Evolutionary conservation across 148 eudicot species (phyloP).

Genomic region (Dianthus caryophyllus): DNA sequence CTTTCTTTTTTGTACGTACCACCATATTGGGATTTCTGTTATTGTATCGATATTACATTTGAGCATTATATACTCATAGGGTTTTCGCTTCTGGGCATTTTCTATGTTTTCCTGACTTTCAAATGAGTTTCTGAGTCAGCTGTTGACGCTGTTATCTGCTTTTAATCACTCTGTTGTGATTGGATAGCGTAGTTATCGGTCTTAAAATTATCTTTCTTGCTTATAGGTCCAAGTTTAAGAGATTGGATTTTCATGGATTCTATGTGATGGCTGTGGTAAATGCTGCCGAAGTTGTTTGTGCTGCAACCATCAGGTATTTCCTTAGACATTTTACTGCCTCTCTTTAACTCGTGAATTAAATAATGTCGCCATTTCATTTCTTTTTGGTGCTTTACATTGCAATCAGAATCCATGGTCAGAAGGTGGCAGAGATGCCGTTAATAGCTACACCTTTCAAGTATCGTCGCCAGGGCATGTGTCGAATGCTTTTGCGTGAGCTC

Average conservation of each 20-base stretch:
- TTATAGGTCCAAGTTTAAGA: slow-evolving; percentile 37
- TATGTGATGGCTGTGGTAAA: slow-evolving; percentile 39
- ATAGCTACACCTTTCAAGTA: slow-evolving; percentile 49
- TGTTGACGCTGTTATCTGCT: too few species aligned
- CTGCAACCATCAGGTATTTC: slow-evolving; percentile 48
- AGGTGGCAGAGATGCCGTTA: slow-evolving; percentile 55
- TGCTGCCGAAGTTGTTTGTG: slow-evolving; percentile 42
- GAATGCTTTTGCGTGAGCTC: slow-evolving; percentile 44
- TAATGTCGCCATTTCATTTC: slow-evolving; percentile 5
- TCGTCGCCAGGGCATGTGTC: slow-evolving; percentile 57
- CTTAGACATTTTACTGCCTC: background rate
- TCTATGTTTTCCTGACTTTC: too few species aligned
- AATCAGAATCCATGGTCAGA: slow-evolving; percentile 48
- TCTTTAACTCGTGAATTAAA: background rate
- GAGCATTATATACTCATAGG: too few species aligned
- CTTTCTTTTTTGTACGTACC: too few species aligned
- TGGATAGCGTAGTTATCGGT: background rate
- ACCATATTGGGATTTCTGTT: too few species aligned
- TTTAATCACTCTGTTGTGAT: background rate
- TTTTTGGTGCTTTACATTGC: slow-evolving; percentile 7
- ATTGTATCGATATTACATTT: background rate
- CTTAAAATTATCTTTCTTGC: slow-evolving; percentile 2
- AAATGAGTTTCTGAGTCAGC: too few species aligned
- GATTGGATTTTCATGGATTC: slow-evolving; percentile 53
- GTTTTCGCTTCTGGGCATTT: too few species aligned